Percentiles rank a stretch among this genome's conserved stretches.
Evolutionary conservation across 1,139 yeast species (phyloP).

Genomic region (Kurtzmaniella quercitrusa): DNA sequence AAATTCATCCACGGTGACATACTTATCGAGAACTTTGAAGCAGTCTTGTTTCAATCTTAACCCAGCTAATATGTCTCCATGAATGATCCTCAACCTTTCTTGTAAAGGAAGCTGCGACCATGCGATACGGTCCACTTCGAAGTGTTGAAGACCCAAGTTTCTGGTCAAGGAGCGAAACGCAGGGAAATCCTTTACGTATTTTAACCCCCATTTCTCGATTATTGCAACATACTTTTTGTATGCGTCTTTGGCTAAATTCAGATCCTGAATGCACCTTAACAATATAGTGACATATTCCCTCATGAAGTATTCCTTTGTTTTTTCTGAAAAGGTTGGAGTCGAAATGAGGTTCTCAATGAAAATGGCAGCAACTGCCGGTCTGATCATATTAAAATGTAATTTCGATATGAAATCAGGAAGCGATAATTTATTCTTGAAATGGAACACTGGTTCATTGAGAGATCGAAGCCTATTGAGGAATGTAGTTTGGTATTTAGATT

Average conservation of each 20-base stretch:
- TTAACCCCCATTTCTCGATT: slow-evolving; percentile 3
- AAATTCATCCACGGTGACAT: slow-evolving; percentile 16
- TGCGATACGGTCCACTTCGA: slow-evolving; percentile 21
- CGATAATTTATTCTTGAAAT: slow-evolving; percentile 3
- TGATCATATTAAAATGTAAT: slow-evolving; percentile 16
- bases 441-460: slow-evolving; percentile 1
- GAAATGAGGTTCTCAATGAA: slow-evolving; percentile 18
- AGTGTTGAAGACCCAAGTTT: slow-evolving; percentile 28
- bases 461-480: slow-evolving; percentile 3
- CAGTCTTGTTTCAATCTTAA: slow-evolving; percentile 19
- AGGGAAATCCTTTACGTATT: slow-evolving; percentile 4
- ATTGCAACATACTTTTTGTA: slow-evolving; percentile 2
- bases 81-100: slow-evolving; percentile 23
- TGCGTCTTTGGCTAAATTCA: background rate
- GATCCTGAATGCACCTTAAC: slow-evolving; percentile 1
- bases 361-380: slow-evolving; percentile 17
- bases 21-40: slow-evolving; percentile 18
- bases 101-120: slow-evolving; percentile 22
- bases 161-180: slow-evolving; percentile 19
- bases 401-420: background rate
- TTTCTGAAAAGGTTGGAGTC: slow-evolving; percentile 10
- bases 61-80: slow-evolving; percentile 23
- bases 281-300: slow-evolving; percentile 3
- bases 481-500: slow-evolving; percentile 2
- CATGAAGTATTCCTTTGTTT: slow-evolving; percentile 4